Percentiles rank a stretch among this genome's conserved stretches.
Evolutionary conservation across 2,329 filamentous ascomycete species (phyloP).

Genomic region (Cryphonectria nitschkei): DNA sequence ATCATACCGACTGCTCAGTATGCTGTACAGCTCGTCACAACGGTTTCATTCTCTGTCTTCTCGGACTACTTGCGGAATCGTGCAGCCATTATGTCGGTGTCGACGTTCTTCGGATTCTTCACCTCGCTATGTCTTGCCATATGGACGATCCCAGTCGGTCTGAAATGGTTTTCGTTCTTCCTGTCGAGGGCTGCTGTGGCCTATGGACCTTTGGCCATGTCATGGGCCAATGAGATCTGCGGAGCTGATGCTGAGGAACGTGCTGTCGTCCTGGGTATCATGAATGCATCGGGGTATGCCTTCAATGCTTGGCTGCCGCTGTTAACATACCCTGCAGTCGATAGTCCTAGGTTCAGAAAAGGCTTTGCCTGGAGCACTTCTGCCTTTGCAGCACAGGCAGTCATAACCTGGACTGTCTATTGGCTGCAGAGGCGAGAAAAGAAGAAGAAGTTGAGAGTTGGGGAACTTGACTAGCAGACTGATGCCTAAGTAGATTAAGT

Average conservation of each 20-base stretch:
- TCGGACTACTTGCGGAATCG: slow-evolving; percentile 51
- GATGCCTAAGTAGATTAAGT: background rate
- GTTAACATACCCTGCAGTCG: slow-evolving; percentile 40
- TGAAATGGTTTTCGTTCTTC: slow-evolving; percentile 32
- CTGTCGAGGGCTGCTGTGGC: slow-evolving; percentile 16
- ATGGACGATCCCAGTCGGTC: slow-evolving; percentile 23
- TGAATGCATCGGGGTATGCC: slow-evolving; percentile 49
- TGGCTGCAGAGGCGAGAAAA: slow-evolving; percentile 15
- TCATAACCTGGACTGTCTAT: slow-evolving; percentile 28
- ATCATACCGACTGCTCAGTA: slow-evolving; percentile 51
- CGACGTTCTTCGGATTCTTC: slow-evolving; percentile 27
- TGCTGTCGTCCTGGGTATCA: slow-evolving; percentile 52
- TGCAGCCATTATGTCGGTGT: slow-evolving; percentile 26
- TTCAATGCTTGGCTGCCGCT: slow-evolving; percentile 50
- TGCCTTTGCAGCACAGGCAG: slow-evolving; percentile 20
- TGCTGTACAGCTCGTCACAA: slow-evolving; percentile 49
- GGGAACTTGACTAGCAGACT: slow-evolving; percentile 26
- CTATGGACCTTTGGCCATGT: slow-evolving; percentile 36
- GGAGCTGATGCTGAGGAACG: slow-evolving; percentile 51
- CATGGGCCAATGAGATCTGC: slow-evolving; percentile 53
- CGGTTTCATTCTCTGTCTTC: slow-evolving; percentile 56
- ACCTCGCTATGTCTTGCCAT: slow-evolving; percentile 27
- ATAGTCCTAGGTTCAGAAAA: slow-evolving; percentile 45
- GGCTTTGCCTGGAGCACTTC: slow-evolving; percentile 36
- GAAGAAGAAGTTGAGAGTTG: slow-evolving; percentile 26